Conservation (phyloP, 1,284 basidiomycete genomes). For the Sanghuangporus sanghuang region DNA sequence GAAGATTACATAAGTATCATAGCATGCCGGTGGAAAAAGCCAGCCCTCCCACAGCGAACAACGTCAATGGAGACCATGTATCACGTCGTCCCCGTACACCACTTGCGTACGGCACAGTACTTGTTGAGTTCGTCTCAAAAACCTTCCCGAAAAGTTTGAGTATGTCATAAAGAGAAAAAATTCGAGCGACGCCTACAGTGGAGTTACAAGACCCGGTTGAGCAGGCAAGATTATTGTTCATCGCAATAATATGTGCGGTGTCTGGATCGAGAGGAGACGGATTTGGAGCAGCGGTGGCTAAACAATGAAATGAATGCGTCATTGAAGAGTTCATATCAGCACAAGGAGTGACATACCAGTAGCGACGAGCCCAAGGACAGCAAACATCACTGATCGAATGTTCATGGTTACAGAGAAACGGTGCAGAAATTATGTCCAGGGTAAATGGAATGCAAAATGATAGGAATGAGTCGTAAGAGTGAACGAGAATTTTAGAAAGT, state of each 20-base stretch:
- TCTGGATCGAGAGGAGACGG: slow-evolving; percentile 13
- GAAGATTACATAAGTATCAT: not conserved
- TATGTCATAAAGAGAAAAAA: not conserved
- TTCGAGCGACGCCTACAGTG: not conserved
- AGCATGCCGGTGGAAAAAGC: slow-evolving; percentile 16
- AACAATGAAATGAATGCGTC: not conserved
- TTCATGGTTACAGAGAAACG: slow-evolving; percentile 1
- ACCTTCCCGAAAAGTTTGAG: not conserved
- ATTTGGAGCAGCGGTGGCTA: slow-evolving; percentile 10
- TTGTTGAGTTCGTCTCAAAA: not conserved
- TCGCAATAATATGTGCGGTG: slow-evolving; percentile 5
- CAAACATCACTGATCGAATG: not conserved
- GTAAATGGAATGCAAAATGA: not conserved
- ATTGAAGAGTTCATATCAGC: no score
- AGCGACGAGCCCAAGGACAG: not conserved
- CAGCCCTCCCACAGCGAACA: slow-evolving; percentile 12
- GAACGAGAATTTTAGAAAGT: not conserved
- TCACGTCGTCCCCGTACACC: not conserved
- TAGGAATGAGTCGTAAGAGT: not conserved
- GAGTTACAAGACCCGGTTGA: slow-evolving; percentile 13
- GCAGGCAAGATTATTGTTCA: slow-evolving; percentile 16
- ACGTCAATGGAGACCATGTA: slow-evolving; percentile 9
- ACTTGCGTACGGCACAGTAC: slow-evolving; percentile 1
- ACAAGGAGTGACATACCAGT: slow-evolving; percentile 2
- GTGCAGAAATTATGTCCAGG: not conserved